phyloP scores from a whole-genome alignment of 148 eudicot genomes.

The Tetragonia tetragonoides region DNA sequence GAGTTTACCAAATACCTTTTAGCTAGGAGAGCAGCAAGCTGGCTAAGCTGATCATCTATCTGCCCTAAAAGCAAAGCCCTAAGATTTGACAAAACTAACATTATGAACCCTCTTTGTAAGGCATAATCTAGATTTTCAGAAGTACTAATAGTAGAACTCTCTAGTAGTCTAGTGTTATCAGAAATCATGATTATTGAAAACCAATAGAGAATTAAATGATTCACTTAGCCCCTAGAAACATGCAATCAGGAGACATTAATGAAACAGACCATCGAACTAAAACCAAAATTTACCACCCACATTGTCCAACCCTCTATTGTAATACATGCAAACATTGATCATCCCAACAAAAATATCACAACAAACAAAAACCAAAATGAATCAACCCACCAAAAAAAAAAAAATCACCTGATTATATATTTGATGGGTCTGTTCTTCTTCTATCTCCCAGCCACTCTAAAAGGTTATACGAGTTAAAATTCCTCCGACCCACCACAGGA shows the following conservation, averaged over 20 bases:
- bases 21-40: too few species aligned
- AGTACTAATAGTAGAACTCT: background rate
- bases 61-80: too few species aligned
- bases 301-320: slow-evolving; percentile 5
- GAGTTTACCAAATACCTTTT: too few species aligned
- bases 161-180: background rate
- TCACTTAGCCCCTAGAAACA: slow-evolving; percentile 13
- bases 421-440: background rate
- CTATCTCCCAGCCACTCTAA: background rate
- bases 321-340: slow-evolving; percentile 31
- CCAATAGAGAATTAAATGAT: background rate
- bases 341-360: slow-evolving; percentile 7
- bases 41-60: too few species aligned
- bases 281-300: slow-evolving; percentile 20
- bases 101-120: too few species aligned
- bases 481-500: slow-evolving; percentile 25
- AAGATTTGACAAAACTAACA: too few species aligned
- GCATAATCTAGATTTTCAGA: background rate
- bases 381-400: background rate
- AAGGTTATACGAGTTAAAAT: background rate
- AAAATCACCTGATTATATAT: slow-evolving; percentile 13
- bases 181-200: background rate
- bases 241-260: slow-evolving; percentile 23
- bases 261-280: slow-evolving; percentile 12
- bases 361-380: slow-evolving; percentile 14